A percentile compares a stretch with the other conserved stretches of the same genome.
Conservation (phyloP, 139 green algal genomes). For the Closterium sp. region DNA sequence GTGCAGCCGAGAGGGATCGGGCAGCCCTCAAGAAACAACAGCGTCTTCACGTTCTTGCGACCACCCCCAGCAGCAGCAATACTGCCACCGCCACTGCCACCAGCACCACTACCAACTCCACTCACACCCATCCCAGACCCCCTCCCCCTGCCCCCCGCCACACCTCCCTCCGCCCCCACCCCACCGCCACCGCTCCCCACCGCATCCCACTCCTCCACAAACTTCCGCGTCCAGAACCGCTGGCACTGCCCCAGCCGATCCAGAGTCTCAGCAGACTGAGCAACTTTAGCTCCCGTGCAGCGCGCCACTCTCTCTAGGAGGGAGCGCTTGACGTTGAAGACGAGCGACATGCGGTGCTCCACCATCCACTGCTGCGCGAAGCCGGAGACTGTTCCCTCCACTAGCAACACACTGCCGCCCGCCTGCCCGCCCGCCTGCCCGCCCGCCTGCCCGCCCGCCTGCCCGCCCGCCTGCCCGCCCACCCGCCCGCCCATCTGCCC, state of each 20-base stretch:
- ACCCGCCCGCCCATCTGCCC: too few relatives aligned
- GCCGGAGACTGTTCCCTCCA: conserved; percentile 54
- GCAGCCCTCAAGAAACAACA: conserved; percentile 78
- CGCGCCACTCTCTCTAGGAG: conserved; percentile 20
- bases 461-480: too few relatives aligned
- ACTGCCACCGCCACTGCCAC: conserved; percentile 31
- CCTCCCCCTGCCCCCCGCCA: too few relatives aligned
- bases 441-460: too few relatives aligned
- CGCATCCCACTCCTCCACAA: conserved; percentile 34
- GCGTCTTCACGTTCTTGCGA: conserved; percentile 5
- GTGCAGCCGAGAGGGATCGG: conserved; percentile 68
- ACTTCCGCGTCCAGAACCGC: conserved; percentile 32
- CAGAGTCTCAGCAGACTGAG: conserved; percentile 1
- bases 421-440: too few relatives aligned
- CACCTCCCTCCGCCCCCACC: background rate
- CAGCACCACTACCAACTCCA: too few relatives aligned
- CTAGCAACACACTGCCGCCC: conserved; percentile 49
- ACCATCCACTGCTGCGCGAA: conserved; percentile 57
- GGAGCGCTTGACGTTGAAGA: conserved; percentile 31
- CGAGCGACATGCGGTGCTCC: conserved; percentile 44
- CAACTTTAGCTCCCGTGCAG: conserved; percentile 30
- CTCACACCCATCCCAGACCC: too few relatives aligned
- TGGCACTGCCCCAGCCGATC: conserved; percentile 20
- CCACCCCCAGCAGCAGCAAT: background rate
- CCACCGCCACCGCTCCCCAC: conserved; percentile 34